These are phyloP conservation scores for Rhododendron vialii DNA, from an alignment of 148 eudicot genomes.

Conservation along the genomic window DNA sequence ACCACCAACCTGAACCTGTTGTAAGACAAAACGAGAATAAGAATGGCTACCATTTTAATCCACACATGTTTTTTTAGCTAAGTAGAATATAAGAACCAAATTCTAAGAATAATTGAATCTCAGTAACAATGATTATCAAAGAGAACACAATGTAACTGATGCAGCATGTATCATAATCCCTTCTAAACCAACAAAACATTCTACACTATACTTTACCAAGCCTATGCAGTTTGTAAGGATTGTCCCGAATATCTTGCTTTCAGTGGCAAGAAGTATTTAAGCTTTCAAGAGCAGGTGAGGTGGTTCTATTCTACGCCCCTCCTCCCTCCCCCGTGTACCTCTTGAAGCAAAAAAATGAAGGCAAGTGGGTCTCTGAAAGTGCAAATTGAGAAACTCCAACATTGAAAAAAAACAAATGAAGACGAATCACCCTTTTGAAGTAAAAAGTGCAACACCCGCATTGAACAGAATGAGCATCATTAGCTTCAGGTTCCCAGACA, in stretches of 20 bases:
- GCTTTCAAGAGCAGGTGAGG: not conserved
- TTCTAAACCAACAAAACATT: not conserved
- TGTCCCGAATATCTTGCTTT: not conserved
- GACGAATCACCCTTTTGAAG: not conserved
- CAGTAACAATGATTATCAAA: not conserved
- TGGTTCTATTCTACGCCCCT: not conserved
- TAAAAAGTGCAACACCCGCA: not conserved
- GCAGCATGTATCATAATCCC: not conserved
- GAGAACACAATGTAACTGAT: not conserved
- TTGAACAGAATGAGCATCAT: not conserved
- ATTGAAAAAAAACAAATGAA: not conserved
- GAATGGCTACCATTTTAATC: not conserved
- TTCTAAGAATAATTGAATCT: not conserved
- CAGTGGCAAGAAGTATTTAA: not conserved
- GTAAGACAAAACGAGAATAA: not conserved
- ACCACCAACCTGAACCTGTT: conserved; percentile 76
- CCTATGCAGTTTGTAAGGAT: not conserved
- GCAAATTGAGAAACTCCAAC: not conserved
- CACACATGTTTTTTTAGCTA: not conserved
- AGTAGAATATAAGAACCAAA: not conserved
- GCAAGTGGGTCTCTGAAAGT: not conserved
- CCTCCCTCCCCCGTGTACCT: not conserved
- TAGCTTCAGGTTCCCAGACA: not conserved
- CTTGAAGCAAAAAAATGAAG: not conserved
- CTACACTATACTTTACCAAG: not conserved